Base-by-base conservation (phyloP, 306 rosid species). In the Quercus berberidifolia region DNA sequence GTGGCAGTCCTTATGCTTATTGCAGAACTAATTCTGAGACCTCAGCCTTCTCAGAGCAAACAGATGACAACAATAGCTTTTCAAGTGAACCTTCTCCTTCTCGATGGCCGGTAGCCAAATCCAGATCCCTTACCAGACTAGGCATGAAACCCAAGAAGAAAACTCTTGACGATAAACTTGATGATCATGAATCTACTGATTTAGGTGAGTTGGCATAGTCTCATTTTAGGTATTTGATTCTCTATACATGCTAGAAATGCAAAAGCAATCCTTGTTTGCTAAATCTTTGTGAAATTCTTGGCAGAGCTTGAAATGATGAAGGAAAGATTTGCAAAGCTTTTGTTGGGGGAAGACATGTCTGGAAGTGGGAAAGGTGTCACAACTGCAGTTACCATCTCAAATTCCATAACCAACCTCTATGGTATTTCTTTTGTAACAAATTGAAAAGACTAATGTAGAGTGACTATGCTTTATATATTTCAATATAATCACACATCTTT, bases 321-420 rank as follows among this genome's bases (percentile, higher is more conserved):
- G 86, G 98, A 93, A 83, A 91, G 90, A 88, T 91, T 96, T 74
- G 84, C 99, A 6, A 96, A 96, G 78, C 97, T 96, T 74, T 87
- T 96, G 71, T 68, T 96, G 1, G 98, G 99, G 60, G 99, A 96
- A 84, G 99, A 96, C 85, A 93, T 96, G 99, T 96, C 98, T 2
- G 98, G 99, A 51, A 86, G 98, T 74, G 99, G 99, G 15, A 96
- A 93, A 82, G 99, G 99, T 6, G 99, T 96, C 43, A 87, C 91
- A 74, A 91, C 99, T n/a, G 96, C 99, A 3, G 91, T 96, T 77
- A 96, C 99, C 13, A 87, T 93, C 81, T 96, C 99, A 67, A 96
- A 96, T 78, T 65, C 99, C 71, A 86, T 96, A 26, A 96, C 99
- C 83, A 96, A 96, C 70, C 99, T 96, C 71, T 96, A 96, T 26